Percentiles rank a stretch among this genome's conserved stretches.
Conservation (phyloP, 2,329 filamentous ascomycete genomes). For the Blumeria hordei region DNA sequence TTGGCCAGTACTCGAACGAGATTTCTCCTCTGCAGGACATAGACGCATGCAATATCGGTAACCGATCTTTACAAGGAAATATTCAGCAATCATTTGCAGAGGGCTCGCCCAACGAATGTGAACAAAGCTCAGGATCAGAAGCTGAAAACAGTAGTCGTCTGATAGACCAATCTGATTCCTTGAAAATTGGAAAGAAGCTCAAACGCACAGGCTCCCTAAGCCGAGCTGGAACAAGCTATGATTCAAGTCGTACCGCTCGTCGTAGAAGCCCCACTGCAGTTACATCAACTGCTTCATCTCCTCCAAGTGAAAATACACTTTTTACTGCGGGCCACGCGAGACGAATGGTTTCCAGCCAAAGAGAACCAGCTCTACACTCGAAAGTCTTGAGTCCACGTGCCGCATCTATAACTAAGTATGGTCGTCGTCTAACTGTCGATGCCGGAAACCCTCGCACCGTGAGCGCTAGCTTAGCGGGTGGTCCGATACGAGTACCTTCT, state of each 20-base stretch:
- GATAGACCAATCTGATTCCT: slow-evolving; percentile 11
- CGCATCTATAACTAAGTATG: slow-evolving; percentile 29
- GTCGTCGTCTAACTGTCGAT: slow-evolving; percentile 13
- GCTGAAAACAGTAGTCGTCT: slow-evolving; percentile 11
- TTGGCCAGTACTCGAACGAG: slow-evolving; percentile 30
- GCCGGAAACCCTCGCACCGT: slow-evolving; percentile 7
- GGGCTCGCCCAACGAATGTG: slow-evolving; percentile 14
- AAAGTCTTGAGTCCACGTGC: slow-evolving; percentile 37
- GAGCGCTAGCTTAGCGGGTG: slow-evolving; percentile 7
- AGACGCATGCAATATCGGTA: slow-evolving; percentile 23
- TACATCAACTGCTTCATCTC: slow-evolving; percentile 23
- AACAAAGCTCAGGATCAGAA: slow-evolving; percentile 16
- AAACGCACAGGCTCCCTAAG: slow-evolving; percentile 13
- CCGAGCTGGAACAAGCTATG: slow-evolving; percentile 8
- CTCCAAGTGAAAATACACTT: slow-evolving; percentile 32
- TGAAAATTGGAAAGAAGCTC: slow-evolving; percentile 13
- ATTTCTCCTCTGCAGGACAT: slow-evolving; percentile 30
- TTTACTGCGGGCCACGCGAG: slow-evolving; percentile 42
- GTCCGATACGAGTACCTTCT: not conserved
- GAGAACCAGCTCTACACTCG: slow-evolving; percentile 27
- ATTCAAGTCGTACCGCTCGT: slow-evolving; percentile 8
- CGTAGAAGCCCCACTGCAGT: slow-evolving; percentile 19
- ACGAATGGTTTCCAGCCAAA: slow-evolving; percentile 38
- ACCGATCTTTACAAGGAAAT: slow-evolving; percentile 20
- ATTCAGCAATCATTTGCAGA: slow-evolving; percentile 10